Conservation (phyloP, 2,329 filamentous ascomycete species). For the Coniella lustricola region DNA sequence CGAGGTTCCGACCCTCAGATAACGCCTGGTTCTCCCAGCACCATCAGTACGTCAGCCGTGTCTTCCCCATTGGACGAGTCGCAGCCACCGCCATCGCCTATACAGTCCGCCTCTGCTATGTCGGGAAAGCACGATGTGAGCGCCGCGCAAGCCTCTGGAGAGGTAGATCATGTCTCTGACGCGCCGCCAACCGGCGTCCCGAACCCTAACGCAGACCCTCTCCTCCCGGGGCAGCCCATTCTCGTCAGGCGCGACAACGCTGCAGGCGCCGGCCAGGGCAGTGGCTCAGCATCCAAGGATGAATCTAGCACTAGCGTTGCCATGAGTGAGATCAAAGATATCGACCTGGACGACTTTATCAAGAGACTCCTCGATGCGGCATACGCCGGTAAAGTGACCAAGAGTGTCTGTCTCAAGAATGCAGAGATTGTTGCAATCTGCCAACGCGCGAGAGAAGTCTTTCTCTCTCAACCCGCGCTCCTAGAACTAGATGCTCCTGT, state of each 20-base stretch:
- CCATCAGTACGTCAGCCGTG: conserved; percentile 33
- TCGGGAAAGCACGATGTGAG: conserved; percentile 70
- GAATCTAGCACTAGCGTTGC: conserved; percentile 52
- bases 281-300: conserved; percentile 38
- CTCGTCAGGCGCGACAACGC: conserved; percentile 72
- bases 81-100: conserved; percentile 74
- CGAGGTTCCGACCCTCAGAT: conserved; percentile 38
- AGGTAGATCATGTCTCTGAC: conserved; percentile 92
- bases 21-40: conserved; percentile 33
- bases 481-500: conserved; percentile 90
- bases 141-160: conserved; percentile 76
- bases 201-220: conserved; percentile 49
- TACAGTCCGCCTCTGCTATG: conserved; percentile 68
- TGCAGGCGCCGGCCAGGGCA: conserved; percentile 55
- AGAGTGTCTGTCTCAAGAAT: conserved; percentile 94
- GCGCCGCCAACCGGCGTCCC: conserved; percentile 66
- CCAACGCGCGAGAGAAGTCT: conserved; percentile 77
- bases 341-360: conserved; percentile 96
- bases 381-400: conserved; percentile 94
- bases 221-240: conserved; percentile 81
- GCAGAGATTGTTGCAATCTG: conserved; percentile 95
- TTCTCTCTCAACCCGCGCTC: conserved; percentile 85
- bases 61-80: conserved; percentile 43
- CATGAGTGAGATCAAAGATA: conserved; percentile 84
- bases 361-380: conserved; percentile 88